Evolutionary conservation across 2,329 filamentous ascomycete genomes (phyloP).

Genomic region (Arthrobotrys iridis): DNA sequence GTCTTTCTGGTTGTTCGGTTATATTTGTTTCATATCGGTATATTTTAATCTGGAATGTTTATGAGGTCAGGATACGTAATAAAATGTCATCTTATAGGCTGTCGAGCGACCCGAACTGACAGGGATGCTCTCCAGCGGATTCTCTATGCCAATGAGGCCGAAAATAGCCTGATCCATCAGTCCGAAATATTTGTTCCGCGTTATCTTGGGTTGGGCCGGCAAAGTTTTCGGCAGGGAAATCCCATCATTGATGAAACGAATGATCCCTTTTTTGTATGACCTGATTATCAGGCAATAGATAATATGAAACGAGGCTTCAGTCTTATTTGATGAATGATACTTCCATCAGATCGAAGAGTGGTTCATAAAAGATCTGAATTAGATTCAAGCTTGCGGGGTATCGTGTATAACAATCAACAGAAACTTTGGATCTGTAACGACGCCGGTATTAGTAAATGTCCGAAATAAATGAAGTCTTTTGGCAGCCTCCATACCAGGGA

Average conservation of each 20-base stretch:
- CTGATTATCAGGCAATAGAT: not conserved
- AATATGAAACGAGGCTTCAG: constrained; percentile 3
- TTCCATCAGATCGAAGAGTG: not conserved
- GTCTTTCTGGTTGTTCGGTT: constrained; percentile 15
- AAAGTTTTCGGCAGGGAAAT: not conserved
- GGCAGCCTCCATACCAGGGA: constrained; percentile 68
- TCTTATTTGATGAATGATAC: constrained; percentile 11
- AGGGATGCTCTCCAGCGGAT: constrained; percentile 4
- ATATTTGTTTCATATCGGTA: constrained; percentile 35
- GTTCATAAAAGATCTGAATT: constrained; percentile 2
- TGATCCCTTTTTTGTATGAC: not conserved
- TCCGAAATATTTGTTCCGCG: not conserved
- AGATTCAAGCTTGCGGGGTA: constrained; percentile 72
- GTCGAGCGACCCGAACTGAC: constrained; percentile 4
- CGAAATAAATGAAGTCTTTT: constrained; percentile 10
- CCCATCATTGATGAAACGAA: not conserved
- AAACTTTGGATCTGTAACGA: constrained; percentile 73
- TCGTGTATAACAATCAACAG: constrained; percentile 82
- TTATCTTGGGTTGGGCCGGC: constrained; percentile 1
- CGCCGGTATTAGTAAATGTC: not conserved
- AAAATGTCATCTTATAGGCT: constrained; percentile 27
- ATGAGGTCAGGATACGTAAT: constrained; percentile 9
- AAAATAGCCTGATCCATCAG: constrained; percentile 8
- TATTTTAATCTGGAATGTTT: constrained; percentile 2
- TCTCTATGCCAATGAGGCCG: not conserved